These are phyloP conservation scores for Didymella exigua DNA, from an alignment of 2,329 filamentous ascomycete genomes.

Conservation along the genomic window DNA sequence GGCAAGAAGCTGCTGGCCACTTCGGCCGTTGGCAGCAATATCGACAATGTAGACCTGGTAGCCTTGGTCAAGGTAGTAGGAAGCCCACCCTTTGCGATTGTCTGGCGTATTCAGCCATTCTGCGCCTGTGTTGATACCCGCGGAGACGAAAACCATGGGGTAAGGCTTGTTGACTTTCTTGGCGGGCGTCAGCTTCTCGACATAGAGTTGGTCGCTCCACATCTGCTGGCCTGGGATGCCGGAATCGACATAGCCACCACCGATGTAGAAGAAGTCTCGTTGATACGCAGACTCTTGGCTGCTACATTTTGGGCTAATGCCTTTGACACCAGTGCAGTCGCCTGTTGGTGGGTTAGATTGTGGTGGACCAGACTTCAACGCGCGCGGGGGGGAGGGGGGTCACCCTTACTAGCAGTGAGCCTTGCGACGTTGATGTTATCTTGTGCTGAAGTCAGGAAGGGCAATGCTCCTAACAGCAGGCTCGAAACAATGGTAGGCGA, in stretches of 20 bases:
- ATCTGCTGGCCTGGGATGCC: constrained; percentile 25
- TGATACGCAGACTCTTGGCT: constrained; percentile 29
- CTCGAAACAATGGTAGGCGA: constrained; percentile 1
- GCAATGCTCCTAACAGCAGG: constrained; percentile 3
- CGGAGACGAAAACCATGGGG: constrained; percentile 33
- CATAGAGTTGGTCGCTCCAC: constrained; percentile 28
- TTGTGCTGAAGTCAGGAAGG: constrained; percentile 9
- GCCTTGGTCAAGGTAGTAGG: constrained; percentile 27
- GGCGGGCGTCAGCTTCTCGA: constrained; percentile 29
- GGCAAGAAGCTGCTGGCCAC: constrained; percentile 11
- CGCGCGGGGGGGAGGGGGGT: background rate
- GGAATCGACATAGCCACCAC: constrained; percentile 31
- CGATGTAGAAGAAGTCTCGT: constrained; percentile 35
- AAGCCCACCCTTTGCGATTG: constrained; percentile 27
- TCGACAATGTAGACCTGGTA: constrained; percentile 32
- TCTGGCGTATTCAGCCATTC: constrained; percentile 27
- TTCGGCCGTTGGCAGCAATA: constrained; percentile 20
- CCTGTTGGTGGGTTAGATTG: background rate
- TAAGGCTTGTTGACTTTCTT: constrained; percentile 18
- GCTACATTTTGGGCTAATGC: constrained; percentile 24
- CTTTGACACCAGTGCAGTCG: constrained; percentile 25
- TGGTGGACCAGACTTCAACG: background rate
- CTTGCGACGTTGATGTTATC: background rate
- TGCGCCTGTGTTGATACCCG: constrained; percentile 25
- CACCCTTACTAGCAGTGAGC: background rate